Evolutionary conservation across 208 protist species (phyloP).

Genomic region (Willaertia magna): DNA sequence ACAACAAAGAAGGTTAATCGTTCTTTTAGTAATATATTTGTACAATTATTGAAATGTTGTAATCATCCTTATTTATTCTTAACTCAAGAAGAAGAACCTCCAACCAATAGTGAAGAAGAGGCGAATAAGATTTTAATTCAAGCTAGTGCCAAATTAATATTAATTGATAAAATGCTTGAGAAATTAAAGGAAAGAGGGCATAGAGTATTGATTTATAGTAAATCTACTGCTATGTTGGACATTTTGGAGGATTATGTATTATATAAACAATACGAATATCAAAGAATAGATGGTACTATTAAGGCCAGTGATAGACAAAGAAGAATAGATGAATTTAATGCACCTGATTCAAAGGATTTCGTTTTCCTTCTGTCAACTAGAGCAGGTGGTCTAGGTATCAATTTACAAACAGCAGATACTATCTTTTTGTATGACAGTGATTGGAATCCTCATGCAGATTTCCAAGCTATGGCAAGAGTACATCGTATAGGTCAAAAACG

Average conservation of each 20-base stretch:
- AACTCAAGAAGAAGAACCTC: conserved; percentile 21
- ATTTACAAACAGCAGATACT: conserved; percentile 51
- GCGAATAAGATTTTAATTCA: neutral
- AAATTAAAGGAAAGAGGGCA: conserved; percentile 1
- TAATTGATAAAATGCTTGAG: conserved; percentile 17
- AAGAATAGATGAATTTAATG: conserved; percentile 85
- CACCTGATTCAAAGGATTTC: conserved; percentile 68
- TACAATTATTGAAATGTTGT: conserved; percentile 46
- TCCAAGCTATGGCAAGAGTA: conserved; percentile 80
- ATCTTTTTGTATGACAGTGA: conserved; percentile 90
- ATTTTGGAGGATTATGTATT: conserved; percentile 41
- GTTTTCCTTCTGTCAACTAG: conserved; percentile 91
- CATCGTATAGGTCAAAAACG: conserved; percentile 87
- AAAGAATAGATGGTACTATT: conserved; percentile 30
- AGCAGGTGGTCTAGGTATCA: conserved; percentile 22
- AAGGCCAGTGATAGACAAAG: conserved; percentile 59
- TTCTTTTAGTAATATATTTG: conserved; percentile 60
- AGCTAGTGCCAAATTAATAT: conserved; percentile 18
- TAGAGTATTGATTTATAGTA: conserved; percentile 24
- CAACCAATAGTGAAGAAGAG: neutral
- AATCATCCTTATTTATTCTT: conserved; percentile 42
- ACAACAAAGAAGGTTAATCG: no score
- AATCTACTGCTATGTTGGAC: conserved; percentile 25
- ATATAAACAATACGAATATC: neutral
- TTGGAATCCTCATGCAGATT: conserved; percentile 94